A percentile compares a stretch with the other conserved stretches of the same genome.
Conservation (phyloP, 805 yeast species). For the Kuraishia hungarica region DNA sequence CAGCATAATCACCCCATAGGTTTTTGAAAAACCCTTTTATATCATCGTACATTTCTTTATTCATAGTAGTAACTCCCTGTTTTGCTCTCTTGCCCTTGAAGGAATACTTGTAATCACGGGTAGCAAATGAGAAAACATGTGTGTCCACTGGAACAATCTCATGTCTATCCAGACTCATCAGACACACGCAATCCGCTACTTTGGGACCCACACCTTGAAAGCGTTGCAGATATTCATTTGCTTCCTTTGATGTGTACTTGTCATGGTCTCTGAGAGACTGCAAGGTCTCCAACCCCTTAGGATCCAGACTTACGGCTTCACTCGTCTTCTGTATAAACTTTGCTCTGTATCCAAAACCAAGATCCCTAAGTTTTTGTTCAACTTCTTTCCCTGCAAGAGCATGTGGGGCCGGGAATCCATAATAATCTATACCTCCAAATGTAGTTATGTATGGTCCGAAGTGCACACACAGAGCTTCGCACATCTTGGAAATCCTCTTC, state of each 20-base stretch:
- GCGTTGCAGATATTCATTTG: conserved; percentile 50
- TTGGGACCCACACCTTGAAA: conserved; percentile 94
- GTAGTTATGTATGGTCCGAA: conserved; percentile 58
- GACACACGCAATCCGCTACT: conserved; percentile 93
- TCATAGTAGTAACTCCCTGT: conserved; percentile 32
- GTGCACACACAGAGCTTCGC: conserved; percentile 62
- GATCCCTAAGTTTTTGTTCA: conserved; percentile 29
- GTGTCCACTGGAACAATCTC: conserved; percentile 93
- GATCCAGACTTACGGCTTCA: conserved; percentile 32
- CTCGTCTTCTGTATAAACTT: conserved; percentile 81
- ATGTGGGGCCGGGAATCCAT: conserved; percentile 67
- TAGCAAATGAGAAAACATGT: conserved; percentile 86
- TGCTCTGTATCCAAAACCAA: conserved; percentile 89
- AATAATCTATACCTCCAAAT: conserved; percentile 47
- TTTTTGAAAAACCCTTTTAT: conserved; percentile 53
- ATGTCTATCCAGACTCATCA: conserved; percentile 84
- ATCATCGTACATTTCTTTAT: conserved; percentile 39
- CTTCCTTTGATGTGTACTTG: conserved; percentile 20
- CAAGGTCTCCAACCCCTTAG: conserved; percentile 33
- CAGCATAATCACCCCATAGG: conserved; percentile 88
- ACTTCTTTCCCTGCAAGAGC: conserved; percentile 28
- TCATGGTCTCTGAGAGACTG: conserved; percentile 21
- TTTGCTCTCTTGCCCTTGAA: conserved; percentile 7
- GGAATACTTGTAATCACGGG: conserved; percentile 60
- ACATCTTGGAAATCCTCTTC: conserved; percentile 88